These are phyloP conservation scores for Gleditsia sinensis DNA, from an alignment of 306 rosid genomes.

Conservation along the genomic window DNA sequence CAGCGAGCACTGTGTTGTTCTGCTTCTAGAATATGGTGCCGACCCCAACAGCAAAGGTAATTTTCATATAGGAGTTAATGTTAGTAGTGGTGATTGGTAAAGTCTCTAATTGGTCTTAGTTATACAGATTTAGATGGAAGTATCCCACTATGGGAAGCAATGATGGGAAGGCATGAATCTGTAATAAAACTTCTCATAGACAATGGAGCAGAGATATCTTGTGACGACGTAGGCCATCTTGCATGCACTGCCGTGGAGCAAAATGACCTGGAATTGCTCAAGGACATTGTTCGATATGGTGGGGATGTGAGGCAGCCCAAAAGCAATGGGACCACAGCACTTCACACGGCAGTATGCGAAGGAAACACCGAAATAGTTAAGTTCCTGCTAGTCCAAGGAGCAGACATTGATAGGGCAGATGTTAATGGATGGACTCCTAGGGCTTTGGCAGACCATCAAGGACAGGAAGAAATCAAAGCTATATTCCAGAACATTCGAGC, in stretches of 20 bases:
- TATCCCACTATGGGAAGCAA: conserved; percentile 65
- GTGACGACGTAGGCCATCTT: conserved; percentile 35
- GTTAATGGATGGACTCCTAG: conserved; percentile 61
- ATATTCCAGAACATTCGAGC: conserved; percentile 35
- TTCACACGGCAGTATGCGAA: conserved; percentile 61
- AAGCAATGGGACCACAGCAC: conserved; percentile 52
- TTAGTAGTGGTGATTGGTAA: neutral
- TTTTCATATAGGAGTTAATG: neutral
- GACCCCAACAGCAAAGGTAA: conserved; percentile 68
- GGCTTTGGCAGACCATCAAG: conserved; percentile 57
- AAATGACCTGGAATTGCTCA: conserved; percentile 56
- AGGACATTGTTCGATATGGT: conserved; percentile 38
- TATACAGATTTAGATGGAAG: conserved; percentile 61
- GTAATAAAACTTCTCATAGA: conserved; percentile 48
- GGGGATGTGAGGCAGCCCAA: conserved; percentile 49
- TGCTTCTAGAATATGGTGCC: conserved; percentile 63
- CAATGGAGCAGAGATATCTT: conserved; percentile 53
- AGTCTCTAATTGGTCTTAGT: neutral
- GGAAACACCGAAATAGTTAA: conserved; percentile 51
- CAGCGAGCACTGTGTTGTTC: conserved; percentile 46
- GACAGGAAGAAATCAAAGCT: conserved; percentile 51
- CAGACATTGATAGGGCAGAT: conserved; percentile 51
- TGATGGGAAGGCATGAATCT: conserved; percentile 43
- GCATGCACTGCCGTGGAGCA: conserved; percentile 56
- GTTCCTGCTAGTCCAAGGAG: conserved; percentile 60